Percentiles rank a stretch among this genome's conserved stretches.
phyloP scores from a whole-genome alignment of 1,139 yeast species.

The Suhomyces ambrosiae region DNA sequence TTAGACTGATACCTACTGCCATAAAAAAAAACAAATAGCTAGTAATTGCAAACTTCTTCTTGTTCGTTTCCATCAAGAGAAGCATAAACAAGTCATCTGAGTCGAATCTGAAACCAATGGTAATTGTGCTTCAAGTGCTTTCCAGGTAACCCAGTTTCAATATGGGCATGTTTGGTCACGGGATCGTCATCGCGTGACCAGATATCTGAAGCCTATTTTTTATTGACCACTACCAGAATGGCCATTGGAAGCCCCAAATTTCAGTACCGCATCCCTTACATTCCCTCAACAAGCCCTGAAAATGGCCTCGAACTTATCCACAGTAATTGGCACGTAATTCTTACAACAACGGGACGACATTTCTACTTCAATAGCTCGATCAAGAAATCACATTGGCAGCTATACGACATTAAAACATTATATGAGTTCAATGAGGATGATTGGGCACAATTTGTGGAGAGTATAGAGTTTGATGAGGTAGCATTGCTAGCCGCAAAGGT shows the following conservation, averaged over 20 bases:
- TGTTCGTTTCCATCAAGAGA: no score
- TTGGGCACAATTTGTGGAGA: constrained; percentile 20
- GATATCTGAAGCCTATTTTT: no score
- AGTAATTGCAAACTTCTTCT: no score
- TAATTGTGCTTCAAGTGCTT: no score
- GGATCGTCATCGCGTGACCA: no score
- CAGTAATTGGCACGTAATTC: constrained; percentile 32
- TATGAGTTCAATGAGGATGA: constrained; percentile 17
- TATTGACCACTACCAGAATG: no score
- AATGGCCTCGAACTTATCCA: background rate
- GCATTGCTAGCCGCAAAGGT: constrained; percentile 34
- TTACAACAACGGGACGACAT: constrained; percentile 31
- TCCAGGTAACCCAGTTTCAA: no score
- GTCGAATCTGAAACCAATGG: no score
- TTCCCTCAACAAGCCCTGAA: background rate
- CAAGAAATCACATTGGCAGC: constrained; percentile 37
- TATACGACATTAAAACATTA: constrained; percentile 25
- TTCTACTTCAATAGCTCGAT: constrained; percentile 32
- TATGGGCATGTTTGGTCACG: no score
- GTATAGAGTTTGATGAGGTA: constrained; percentile 36
- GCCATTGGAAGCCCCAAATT: constrained; percentile 18
- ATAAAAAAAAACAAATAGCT: no score
- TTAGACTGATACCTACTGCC: no score
- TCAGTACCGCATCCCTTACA: constrained; percentile 24
- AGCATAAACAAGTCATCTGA: no score